Conservation (phyloP, 352 stramenopile genomes). For the Phytophthora hybrid region DNA sequence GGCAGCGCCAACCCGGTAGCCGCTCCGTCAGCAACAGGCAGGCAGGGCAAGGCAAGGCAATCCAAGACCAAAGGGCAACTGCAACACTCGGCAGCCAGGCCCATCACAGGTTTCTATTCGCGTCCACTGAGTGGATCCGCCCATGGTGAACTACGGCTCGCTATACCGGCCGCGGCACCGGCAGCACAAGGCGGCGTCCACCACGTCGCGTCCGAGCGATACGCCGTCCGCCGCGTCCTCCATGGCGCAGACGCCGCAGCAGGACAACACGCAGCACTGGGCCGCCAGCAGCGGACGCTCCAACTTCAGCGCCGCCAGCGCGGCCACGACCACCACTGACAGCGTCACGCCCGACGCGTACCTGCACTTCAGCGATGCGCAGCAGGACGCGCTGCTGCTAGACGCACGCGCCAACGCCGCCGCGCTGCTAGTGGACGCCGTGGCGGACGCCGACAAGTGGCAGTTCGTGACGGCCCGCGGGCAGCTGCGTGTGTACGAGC, state of each 20-base stretch:
- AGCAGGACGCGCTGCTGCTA: conserved; percentile 56
- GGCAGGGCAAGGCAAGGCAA: background rate
- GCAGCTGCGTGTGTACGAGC: conserved; percentile 63
- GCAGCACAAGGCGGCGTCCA: conserved; percentile 35
- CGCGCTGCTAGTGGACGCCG: conserved; percentile 63
- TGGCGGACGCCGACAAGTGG: conserved; percentile 74
- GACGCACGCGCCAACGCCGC: conserved; percentile 64
- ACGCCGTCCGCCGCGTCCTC: conserved; percentile 27
- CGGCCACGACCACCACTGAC: conserved; percentile 4
- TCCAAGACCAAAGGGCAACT: background rate
- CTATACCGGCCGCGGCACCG: conserved; percentile 41
- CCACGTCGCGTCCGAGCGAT: conserved; percentile 30
- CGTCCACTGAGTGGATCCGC: conserved; percentile 35
- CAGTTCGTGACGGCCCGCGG: conserved; percentile 54
- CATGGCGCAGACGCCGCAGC: background rate
- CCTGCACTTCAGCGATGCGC: conserved; percentile 60
- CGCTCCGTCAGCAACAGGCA: background rate
- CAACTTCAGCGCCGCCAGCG: conserved; percentile 11
- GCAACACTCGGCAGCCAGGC: background rate
- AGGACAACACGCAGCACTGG: conserved; percentile 16
- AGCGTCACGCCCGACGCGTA: conserved; percentile 49
- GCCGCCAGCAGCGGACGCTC: conserved; percentile 28
- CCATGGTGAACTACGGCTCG: conserved; percentile 49
- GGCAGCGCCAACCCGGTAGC: background rate
- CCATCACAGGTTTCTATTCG: conserved; percentile 20